Evolutionary conservation across 306 rosid genomes (phyloP).

Genomic region (Datisca glomerata): DNA sequence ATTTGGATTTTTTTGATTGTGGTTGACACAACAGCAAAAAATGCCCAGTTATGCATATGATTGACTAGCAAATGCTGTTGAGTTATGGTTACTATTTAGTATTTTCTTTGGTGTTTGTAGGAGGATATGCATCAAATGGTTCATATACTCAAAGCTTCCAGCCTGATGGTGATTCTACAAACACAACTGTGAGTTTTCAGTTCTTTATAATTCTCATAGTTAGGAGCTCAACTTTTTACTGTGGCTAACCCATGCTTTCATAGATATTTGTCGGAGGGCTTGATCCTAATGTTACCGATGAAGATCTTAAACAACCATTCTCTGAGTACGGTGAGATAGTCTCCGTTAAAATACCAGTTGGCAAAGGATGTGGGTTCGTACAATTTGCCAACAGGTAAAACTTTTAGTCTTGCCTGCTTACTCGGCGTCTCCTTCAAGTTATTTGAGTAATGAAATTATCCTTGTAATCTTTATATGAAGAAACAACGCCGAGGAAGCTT

Average conservation of each 20-base stretch:
- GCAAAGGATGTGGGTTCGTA: slow-evolving; percentile 98
- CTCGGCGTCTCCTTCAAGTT: neutral
- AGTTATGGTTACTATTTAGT: neutral
- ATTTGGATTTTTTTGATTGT: too few species aligned
- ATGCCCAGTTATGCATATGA: too few species aligned
- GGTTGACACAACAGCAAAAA: too few species aligned
- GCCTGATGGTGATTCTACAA: slow-evolving; percentile 72
- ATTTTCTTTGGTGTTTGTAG: slow-evolving; percentile 21
- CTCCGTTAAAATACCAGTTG: slow-evolving; percentile 93
- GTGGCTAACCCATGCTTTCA: slow-evolving; percentile 17
- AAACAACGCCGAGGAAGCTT: slow-evolving; percentile 88
- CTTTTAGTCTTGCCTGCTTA: slow-evolving; percentile 4
- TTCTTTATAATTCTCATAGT: slow-evolving; percentile 5
- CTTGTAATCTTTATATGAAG: slow-evolving; percentile 32
- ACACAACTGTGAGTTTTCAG: slow-evolving; percentile 67
- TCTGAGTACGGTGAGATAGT: slow-evolving; percentile 77
- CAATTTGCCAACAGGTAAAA: slow-evolving; percentile 79
- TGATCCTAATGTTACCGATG: slow-evolving; percentile 81
- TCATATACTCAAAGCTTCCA: slow-evolving; percentile 38
- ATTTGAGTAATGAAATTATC: slow-evolving; percentile 8
- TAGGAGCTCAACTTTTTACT: neutral
- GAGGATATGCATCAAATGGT: slow-evolving; percentile 69
- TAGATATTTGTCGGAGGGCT: slow-evolving; percentile 99
- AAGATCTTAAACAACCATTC: slow-evolving; percentile 91
- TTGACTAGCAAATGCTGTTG: neutral